Evolutionary conservation across 768 basidiomycete species (phyloP).

Genomic region (Suillus plorans): DNA sequence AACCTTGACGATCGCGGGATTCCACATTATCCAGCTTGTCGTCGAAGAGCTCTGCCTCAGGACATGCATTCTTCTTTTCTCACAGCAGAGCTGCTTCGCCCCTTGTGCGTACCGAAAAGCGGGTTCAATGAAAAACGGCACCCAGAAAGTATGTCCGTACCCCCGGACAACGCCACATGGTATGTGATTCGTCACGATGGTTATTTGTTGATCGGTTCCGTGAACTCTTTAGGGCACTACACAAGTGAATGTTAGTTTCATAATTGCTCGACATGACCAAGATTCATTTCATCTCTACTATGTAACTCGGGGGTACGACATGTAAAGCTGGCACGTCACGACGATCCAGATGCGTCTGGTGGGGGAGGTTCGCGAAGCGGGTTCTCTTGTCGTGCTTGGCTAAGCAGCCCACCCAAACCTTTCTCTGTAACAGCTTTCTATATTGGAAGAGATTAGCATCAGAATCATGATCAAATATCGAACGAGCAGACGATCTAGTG

Average conservation of each 20-base stretch:
- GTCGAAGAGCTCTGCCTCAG: neutral
- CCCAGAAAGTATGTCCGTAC: neutral
- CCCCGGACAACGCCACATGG: neutral
- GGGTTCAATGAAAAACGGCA: neutral
- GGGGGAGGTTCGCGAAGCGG: conserved; percentile 65
- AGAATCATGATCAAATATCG: neutral
- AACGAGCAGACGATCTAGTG: neutral
- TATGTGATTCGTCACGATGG: neutral
- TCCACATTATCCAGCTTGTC: neutral
- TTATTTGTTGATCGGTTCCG: neutral
- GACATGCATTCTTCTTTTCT: neutral
- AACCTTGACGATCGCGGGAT: neutral
- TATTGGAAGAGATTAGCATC: neutral
- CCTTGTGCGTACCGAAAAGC: neutral
- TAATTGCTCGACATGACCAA: neutral
- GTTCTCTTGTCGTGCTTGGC: conserved; percentile 80
- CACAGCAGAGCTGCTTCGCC: neutral
- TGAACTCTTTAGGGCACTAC: neutral
- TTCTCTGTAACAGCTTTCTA: conserved; percentile 81
- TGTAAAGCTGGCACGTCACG: neutral
- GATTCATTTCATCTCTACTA: neutral
- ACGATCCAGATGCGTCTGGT: conserved; percentile 16
- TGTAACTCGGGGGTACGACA: neutral
- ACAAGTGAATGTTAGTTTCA: neutral
- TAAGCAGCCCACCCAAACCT: conserved; percentile 71